Percentiles rank a stretch among this genome's conserved stretches.
Conservation (phyloP, 2,329 filamentous ascomycete genomes). For the Cephalotrichum gorgonifer region DNA sequence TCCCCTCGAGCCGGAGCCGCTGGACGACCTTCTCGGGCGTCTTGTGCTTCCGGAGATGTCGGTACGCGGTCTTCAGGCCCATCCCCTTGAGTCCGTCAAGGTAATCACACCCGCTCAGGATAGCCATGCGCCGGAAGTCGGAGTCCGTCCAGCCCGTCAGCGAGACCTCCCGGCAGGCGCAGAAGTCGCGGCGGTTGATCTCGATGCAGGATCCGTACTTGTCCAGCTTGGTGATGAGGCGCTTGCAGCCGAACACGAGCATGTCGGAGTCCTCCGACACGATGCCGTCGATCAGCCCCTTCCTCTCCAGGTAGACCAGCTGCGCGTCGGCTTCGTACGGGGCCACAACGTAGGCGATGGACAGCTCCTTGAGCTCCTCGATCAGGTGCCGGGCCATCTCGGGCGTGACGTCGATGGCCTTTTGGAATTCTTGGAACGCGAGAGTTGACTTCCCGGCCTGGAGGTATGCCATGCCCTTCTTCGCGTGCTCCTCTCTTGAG, state of each 20-base stretch:
- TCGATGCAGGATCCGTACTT: slow-evolving; percentile 89
- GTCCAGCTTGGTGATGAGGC: slow-evolving; percentile 86
- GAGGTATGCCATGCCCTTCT: slow-evolving; percentile 66
- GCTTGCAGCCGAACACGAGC: slow-evolving; percentile 86
- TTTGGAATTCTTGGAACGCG: slow-evolving; percentile 81
- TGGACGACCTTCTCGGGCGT: slow-evolving; percentile 72
- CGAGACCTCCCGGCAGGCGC: slow-evolving; percentile 77
- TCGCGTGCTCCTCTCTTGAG: slow-evolving; percentile 66
- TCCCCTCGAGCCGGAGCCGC: slow-evolving; percentile 81
- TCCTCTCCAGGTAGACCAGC: slow-evolving; percentile 81
- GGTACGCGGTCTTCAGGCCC: slow-evolving; percentile 87
- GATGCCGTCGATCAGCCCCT: slow-evolving; percentile 77
- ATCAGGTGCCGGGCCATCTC: slow-evolving; percentile 91
- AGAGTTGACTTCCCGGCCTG: slow-evolving; percentile 71
- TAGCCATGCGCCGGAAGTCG: slow-evolving; percentile 92
- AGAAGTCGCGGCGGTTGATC: slow-evolving; percentile 82
- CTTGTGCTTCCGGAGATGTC: slow-evolving; percentile 82
- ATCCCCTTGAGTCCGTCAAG: slow-evolving; percentile 75
- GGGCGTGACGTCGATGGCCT: slow-evolving; percentile 89
- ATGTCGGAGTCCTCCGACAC: slow-evolving; percentile 95
- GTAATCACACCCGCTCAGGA: slow-evolving; percentile 94
- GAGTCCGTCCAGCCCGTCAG: slow-evolving; percentile 84
- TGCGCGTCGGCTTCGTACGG: slow-evolving; percentile 98
- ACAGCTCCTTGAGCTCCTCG: slow-evolving; percentile 73
- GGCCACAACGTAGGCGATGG: slow-evolving; percentile 81